These are phyloP conservation scores for Leccinum boreale DNA, from an alignment of 768 basidiomycete genomes.

Conservation along the genomic window DNA sequence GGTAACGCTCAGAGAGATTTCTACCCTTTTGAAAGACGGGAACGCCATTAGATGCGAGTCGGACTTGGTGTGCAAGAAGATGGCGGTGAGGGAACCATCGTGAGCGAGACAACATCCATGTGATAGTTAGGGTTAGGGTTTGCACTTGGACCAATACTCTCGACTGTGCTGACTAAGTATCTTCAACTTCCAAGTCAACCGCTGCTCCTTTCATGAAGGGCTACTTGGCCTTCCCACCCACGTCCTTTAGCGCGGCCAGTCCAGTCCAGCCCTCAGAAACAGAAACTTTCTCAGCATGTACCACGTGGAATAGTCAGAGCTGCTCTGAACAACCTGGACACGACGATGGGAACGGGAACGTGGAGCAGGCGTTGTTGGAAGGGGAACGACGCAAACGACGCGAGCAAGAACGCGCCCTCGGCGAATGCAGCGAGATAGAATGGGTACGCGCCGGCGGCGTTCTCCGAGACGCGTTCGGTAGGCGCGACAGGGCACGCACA, in stretches of 20 bases:
- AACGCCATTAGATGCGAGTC: slow-evolving; percentile 4
- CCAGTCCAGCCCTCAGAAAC: background rate
- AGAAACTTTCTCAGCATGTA: background rate
- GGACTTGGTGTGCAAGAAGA: background rate
- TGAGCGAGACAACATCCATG: slow-evolving; percentile 20
- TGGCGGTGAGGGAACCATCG: slow-evolving; percentile 2
- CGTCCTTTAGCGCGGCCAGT: background rate
- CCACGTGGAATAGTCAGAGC: background rate
- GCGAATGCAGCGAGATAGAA: slow-evolving; percentile 48
- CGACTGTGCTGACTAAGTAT: slow-evolving; percentile 1
- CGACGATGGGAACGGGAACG: background rate
- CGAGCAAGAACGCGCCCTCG: slow-evolving; percentile 39
- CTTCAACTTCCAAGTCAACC: background rate
- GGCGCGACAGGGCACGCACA: slow-evolving; percentile 49
- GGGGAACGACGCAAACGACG: slow-evolving; percentile 19
- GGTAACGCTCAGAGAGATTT: slow-evolving; percentile 57
- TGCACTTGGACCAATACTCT: background rate
- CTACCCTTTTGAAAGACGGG: slow-evolving; percentile 40
- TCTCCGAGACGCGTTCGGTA: slow-evolving; percentile 48
- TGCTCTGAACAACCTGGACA: background rate
- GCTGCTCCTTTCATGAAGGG: slow-evolving; percentile 18
- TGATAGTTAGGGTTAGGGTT: background rate
- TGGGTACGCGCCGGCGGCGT: slow-evolving; percentile 61
- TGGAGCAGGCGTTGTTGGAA: slow-evolving; percentile 1
- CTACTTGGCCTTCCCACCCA: slow-evolving; percentile 25